Percentiles rank a stretch among this genome's conserved stretches.
These are phyloP conservation scores for Pleurotus platypus DNA, from an alignment of 768 basidiomycete species.

Conservation along the genomic window DNA sequence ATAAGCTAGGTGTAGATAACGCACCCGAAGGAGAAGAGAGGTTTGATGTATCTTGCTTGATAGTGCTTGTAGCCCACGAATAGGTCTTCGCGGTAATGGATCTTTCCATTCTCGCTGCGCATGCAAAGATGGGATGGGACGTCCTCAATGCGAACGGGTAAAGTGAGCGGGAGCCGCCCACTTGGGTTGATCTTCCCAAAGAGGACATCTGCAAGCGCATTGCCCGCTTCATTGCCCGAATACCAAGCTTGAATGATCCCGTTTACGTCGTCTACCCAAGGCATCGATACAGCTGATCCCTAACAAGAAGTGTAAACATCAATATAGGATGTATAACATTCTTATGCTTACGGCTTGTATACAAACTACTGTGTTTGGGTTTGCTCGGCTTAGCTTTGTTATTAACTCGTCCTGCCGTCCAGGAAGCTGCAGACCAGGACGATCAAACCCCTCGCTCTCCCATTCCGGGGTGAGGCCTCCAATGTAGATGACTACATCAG, in stretches of 20 bases:
- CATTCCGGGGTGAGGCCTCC: slow-evolving; percentile 66
- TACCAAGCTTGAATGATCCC: slow-evolving; percentile 3
- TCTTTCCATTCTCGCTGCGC: slow-evolving; percentile 24
- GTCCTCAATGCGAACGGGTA: slow-evolving; percentile 39
- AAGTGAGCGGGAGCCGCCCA: not conserved
- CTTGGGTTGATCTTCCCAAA: slow-evolving; percentile 1
- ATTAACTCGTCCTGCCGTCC: slow-evolving; percentile 60
- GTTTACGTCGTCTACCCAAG: slow-evolving; percentile 48
- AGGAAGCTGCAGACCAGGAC: slow-evolving; percentile 57
- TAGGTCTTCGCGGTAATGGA: slow-evolving; percentile 54
- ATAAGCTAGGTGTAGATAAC: not conserved
- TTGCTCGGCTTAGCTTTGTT: slow-evolving; percentile 44
- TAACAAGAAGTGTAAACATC: not conserved
- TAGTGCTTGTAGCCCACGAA: slow-evolving; percentile 74
- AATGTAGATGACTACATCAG: slow-evolving; percentile 56
- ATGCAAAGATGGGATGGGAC: slow-evolving; percentile 25
- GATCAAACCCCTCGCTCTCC: slow-evolving; percentile 76
- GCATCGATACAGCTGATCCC: slow-evolving; percentile 71
- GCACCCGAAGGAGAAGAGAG: slow-evolving; percentile 70
- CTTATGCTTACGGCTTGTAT: slow-evolving; percentile 38
- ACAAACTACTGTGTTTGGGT: slow-evolving; percentile 55
- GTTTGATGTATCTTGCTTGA: slow-evolving; percentile 45
- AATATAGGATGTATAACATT: not conserved
- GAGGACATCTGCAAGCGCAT: slow-evolving; percentile 2
- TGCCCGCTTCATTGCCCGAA: slow-evolving; percentile 2